Evolutionary conservation across 257 asterid species (phyloP), one percentile per base, ranked within the genome.

Genomic region (Solanum dulcamara): DNA sequence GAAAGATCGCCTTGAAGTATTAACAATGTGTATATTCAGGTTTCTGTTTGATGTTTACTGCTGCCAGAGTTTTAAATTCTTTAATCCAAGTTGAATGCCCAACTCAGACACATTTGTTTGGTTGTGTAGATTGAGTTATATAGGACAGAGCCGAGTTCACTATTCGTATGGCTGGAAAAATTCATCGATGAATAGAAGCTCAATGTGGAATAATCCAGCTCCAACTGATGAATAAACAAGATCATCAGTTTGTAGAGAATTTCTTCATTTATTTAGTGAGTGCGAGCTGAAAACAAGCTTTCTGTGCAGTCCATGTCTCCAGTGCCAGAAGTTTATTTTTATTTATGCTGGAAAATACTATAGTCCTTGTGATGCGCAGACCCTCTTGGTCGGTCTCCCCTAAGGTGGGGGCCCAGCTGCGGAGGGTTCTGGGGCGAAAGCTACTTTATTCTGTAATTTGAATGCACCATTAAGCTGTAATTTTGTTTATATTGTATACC

Each of bases 1-100:
- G 17, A 72, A 87, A 85, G 79, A 60, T 68, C 55, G 55, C 66
- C 13, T 85, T 75, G n/a, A 48, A 83, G 85, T 91, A 89, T 91
- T 84, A 85, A 84, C 84, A 85, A 91, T 87, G 74, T 89, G 92
- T 87, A 92, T 87, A 91, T 87, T 90, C 89, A 85, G 95, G 96
- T 77, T 44, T 77, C 83, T 46, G 42, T 28, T 4, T 28, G 62
- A 77, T 46, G 42, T 46, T 70, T 77, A 48, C 62, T 26, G 18
- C 42, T 26, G 28, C 83, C 62, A 9, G 24, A 77, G 24, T 77
- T 77, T 75, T 48, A 17, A 28, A 28, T 46, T 46, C 64, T 28
- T 77, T 46, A 46, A 77, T 10, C 83, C 42, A 2, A 28, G 83
- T 77, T 28, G 59, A 18, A 44, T n/a, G 4, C 60, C n/a, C n/a